Base-by-base conservation (phyloP, 805 yeast species). In the Candida wancherniae region DNA sequence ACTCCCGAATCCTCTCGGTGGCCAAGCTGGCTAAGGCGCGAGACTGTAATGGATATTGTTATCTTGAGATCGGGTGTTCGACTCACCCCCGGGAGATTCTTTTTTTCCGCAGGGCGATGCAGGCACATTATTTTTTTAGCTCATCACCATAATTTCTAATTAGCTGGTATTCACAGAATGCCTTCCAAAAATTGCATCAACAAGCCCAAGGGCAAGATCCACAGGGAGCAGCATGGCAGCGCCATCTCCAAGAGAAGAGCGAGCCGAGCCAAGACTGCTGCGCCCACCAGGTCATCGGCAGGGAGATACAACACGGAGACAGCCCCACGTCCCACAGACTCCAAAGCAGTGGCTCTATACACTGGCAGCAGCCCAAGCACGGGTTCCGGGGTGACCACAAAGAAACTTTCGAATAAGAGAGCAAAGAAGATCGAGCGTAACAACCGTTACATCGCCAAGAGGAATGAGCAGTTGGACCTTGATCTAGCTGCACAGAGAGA, bases 131-230 rank as follows among this genome's bases (percentile, higher is more conserved):
- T 21, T 10, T 9, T 23, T 12, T 17, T 9, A 9, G 11, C 26
- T 9, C 17, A n/a, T 22, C 25, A 15, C 13, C 19, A n/a, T n/a
- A n/a, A n/a, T n/a, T n/a, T n/a, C n/a, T n/a, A n/a, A n/a, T n/a
- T n/a, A n/a, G n/a, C n/a, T n/a, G n/a, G n/a, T n/a, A n/a, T n/a
- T 17, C 6, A 13, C 24, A 25, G n/a, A 9, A 84, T 84, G 94
- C 92, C 94, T 19, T 79, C 87, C 11, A 81, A 73, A 60, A 85
- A 84, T 67, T 75, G 86, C 25, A 69, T 85, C 44, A 87, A 86
- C 58, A 84, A 79, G 58, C 41, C 94, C 92, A 80, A 79, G 54
- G 73, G 71, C 45, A 70, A 72, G 39, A 57, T 75, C 22, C 63
- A 58, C 40, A 62, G 75, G 32, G 67, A 68, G 37, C 66, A 67